Conservation (phyloP, 768 basidiomycete genomes). For the Amanita thiersii region DNA sequence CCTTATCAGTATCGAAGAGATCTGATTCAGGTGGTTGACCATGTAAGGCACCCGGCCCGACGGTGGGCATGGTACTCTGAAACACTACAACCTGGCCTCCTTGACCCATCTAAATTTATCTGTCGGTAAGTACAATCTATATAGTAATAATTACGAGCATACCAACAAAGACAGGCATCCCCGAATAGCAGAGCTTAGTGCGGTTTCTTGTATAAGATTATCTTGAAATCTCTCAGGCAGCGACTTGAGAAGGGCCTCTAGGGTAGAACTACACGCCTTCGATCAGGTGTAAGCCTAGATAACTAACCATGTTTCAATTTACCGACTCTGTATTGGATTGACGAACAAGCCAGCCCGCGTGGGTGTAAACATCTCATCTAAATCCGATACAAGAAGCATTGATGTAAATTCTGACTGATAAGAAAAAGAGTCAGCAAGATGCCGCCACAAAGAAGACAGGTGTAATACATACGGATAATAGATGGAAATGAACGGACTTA, state of each 20-base stretch:
- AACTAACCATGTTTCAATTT: slow-evolving; percentile 15
- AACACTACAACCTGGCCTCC: slow-evolving; percentile 79
- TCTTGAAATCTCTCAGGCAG: slow-evolving; percentile 57
- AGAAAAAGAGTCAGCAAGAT: slow-evolving; percentile 16
- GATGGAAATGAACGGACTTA: slow-evolving; percentile 75
- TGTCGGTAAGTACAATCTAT: background rate
- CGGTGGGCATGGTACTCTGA: slow-evolving; percentile 56
- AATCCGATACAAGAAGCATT: slow-evolving; percentile 79
- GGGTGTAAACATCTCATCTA: slow-evolving; percentile 91
- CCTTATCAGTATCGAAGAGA: slow-evolving; percentile 79
- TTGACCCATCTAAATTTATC: slow-evolving; percentile 38
- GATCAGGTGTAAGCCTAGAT: slow-evolving; percentile 4
- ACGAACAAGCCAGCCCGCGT: slow-evolving; percentile 67
- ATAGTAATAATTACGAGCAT: slow-evolving; percentile 17
- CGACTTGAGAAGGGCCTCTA: slow-evolving; percentile 59
- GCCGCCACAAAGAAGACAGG: slow-evolving; percentile 9
- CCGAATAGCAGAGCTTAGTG: slow-evolving; percentile 71
- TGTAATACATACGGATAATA: slow-evolving; percentile 79
- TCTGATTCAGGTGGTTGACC: slow-evolving; percentile 51
- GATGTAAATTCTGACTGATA: slow-evolving; percentile 42
- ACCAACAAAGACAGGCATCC: slow-evolving; percentile 69
- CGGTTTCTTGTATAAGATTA: slow-evolving; percentile 42
- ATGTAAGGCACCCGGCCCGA: slow-evolving; percentile 66
- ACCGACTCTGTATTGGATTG: slow-evolving; percentile 66
- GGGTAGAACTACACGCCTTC: slow-evolving; percentile 34